Conservation (phyloP, 2,329 filamentous ascomycete species). For the Septoria petroselini region DNA sequence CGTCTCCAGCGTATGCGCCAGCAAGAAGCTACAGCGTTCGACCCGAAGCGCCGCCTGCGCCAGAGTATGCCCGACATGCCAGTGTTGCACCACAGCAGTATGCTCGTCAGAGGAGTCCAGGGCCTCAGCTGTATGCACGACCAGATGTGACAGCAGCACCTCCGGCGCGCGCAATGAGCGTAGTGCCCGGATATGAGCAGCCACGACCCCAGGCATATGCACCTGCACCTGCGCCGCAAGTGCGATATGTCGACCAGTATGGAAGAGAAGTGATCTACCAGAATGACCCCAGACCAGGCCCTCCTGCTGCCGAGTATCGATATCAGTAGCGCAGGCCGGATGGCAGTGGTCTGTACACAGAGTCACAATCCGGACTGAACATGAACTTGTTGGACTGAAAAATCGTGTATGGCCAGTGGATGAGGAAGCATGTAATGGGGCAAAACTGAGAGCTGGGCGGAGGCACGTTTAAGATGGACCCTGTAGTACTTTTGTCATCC, state of each 20-base stretch:
- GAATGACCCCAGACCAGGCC: slow-evolving; percentile 27
- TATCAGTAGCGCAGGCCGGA: slow-evolving; percentile 24
- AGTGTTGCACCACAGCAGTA: slow-evolving; percentile 45
- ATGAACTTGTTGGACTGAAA: neutral
- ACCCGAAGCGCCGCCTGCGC: slow-evolving; percentile 54
- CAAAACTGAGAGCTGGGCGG: too few relatives aligned
- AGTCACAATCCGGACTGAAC: neutral
- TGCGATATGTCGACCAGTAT: slow-evolving; percentile 45
- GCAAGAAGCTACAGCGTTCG: slow-evolving; percentile 36
- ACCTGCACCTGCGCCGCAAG: slow-evolving; percentile 24
- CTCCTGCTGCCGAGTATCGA: slow-evolving; percentile 28
- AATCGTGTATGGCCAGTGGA: neutral
- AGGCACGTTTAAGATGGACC: too few relatives aligned
- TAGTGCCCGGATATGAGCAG: slow-evolving; percentile 38
- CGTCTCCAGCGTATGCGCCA: slow-evolving; percentile 15
- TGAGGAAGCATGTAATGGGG: neutral
- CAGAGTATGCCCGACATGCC: slow-evolving; percentile 27
- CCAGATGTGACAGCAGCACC: slow-evolving; percentile 20
- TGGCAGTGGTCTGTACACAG: neutral
- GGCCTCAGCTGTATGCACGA: slow-evolving; percentile 41
- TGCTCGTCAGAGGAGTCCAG: slow-evolving; percentile 42
- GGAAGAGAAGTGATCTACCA: slow-evolving; percentile 34
- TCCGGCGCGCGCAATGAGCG: slow-evolving; percentile 40
- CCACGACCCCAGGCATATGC: slow-evolving; percentile 23
- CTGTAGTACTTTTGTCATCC: too few relatives aligned